A percentile compares a stretch with the other conserved stretches of the same genome.
These are phyloP conservation scores for Cladosporium halotolerans DNA, from an alignment of 2,329 filamentous ascomycete genomes.

Conservation along the genomic window DNA sequence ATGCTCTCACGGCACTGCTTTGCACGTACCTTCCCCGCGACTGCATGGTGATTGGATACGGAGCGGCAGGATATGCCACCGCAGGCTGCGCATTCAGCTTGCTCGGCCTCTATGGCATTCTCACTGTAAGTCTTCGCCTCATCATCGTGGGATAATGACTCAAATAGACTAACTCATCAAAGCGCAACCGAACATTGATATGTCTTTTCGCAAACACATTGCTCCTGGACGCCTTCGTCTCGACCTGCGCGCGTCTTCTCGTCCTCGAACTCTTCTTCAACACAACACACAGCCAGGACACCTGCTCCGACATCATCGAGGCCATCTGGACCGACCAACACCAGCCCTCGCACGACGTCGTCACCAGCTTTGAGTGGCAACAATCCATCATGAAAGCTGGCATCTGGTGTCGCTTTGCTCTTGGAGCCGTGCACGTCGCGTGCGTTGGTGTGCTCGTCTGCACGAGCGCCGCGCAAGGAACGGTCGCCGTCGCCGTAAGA, in stretches of 20 bases:
- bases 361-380: slow-evolving; percentile 1
- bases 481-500: slow-evolving; percentile 2
- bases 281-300: slow-evolving; percentile 8
- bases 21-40: slow-evolving; percentile 8
- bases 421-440: slow-evolving; percentile 6
- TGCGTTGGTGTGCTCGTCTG: slow-evolving; percentile 3
- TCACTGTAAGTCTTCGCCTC: neutral
- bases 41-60: slow-evolving; percentile 1
- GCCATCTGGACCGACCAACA: slow-evolving; percentile 9
- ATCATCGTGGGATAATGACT: neutral
- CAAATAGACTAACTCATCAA: neutral
- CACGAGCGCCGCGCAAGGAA: slow-evolving; percentile 9
- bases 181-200: slow-evolving; percentile 7
- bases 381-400: neutral
- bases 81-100: slow-evolving; percentile 4
- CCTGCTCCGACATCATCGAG: slow-evolving; percentile 8
- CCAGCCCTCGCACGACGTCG: slow-evolving; percentile 4
- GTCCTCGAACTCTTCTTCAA: slow-evolving; percentile 7
- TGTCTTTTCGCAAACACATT: slow-evolving; percentile 7
- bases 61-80: slow-evolving; percentile 6
- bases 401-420: slow-evolving; percentile 3
- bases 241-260: slow-evolving; percentile 6
- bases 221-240: slow-evolving; percentile 6
- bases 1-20: slow-evolving; percentile 4
- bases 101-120: slow-evolving; percentile 7